These are phyloP conservation scores for Xylaria sp. DNA, from an alignment of 2,329 filamentous ascomycete genomes.

Conservation along the genomic window DNA sequence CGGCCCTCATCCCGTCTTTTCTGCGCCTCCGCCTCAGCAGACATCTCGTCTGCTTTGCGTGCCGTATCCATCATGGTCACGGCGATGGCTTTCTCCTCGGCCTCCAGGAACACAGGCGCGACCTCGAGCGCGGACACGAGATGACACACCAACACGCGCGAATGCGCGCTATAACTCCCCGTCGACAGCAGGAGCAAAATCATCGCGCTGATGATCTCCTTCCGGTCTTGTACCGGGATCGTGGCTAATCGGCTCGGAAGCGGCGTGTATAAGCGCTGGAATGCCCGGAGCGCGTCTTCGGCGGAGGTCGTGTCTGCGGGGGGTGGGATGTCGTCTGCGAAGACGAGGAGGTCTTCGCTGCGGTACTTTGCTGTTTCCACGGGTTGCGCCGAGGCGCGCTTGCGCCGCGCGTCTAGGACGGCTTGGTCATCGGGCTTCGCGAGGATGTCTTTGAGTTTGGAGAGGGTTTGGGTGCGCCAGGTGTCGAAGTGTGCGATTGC, in stretches of 20 bases:
- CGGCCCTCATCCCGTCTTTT: neutral
- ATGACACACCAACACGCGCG: constrained; percentile 62
- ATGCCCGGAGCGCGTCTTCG: neutral
- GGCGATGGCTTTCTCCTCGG: neutral
- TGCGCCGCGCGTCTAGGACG: neutral
- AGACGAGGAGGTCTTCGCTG: neutral
- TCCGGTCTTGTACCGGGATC: neutral
- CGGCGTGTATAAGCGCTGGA: neutral
- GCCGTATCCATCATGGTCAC: neutral
- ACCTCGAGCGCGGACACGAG: constrained; percentile 63
- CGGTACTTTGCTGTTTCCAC: neutral
- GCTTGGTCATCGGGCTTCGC: neutral
- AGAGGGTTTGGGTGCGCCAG: neutral
- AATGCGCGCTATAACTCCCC: constrained; percentile 70
- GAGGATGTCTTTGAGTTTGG: neutral
- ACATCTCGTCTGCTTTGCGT: neutral
- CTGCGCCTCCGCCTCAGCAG: neutral
- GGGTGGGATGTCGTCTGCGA: neutral
- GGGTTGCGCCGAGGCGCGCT: neutral
- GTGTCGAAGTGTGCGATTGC: neutral
- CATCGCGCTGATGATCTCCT: neutral
- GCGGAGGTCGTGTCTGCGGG: neutral
- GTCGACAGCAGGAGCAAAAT: too few species aligned
- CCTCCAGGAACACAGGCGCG: constrained; percentile 38
- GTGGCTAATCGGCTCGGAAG: neutral